These are phyloP conservation scores for Climacium dendroides DNA, from an alignment of 225 moss, liverwort and hornwort species.

Conservation along the genomic window DNA sequence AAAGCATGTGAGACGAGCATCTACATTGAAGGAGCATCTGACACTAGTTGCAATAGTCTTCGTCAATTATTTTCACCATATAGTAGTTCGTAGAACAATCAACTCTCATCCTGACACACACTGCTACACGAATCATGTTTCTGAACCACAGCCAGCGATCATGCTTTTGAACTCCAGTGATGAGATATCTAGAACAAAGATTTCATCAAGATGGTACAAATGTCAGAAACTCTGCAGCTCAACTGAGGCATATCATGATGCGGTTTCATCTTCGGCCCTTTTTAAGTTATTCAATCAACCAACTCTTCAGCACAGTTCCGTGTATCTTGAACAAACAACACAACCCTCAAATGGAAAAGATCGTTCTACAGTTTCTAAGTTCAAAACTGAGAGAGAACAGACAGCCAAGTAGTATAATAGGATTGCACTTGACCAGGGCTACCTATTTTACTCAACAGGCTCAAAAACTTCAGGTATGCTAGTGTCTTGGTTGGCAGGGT, in stretches of 20 bases:
- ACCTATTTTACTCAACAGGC: conserved; percentile 21
- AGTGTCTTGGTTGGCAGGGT: conserved; percentile 40
- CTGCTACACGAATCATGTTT: not conserved
- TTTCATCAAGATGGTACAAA: not conserved
- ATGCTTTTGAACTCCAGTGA: not conserved
- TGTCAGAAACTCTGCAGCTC: not conserved
- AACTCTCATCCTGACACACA: not conserved
- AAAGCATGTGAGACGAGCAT: not conserved
- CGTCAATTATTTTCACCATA: not conserved
- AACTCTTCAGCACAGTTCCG: not conserved
- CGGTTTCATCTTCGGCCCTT: not conserved
- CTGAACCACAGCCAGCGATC: not conserved
- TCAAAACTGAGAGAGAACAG: not conserved
- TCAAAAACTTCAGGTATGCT: conserved; percentile 63
- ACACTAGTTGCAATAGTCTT: not conserved
- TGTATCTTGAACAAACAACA: not conserved
- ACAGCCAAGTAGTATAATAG: not conserved
- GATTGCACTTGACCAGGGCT: not conserved
- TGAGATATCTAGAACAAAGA: not conserved
- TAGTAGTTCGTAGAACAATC: not conserved
- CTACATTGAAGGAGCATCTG: not conserved
- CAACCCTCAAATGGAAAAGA: not conserved
- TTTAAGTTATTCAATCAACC: conserved; percentile 5
- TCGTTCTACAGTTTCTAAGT: not conserved
- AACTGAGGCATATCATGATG: not conserved